These are phyloP conservation scores for Ganoderma boninense DNA, from an alignment of 1,284 basidiomycete genomes.

Conservation along the genomic window DNA sequence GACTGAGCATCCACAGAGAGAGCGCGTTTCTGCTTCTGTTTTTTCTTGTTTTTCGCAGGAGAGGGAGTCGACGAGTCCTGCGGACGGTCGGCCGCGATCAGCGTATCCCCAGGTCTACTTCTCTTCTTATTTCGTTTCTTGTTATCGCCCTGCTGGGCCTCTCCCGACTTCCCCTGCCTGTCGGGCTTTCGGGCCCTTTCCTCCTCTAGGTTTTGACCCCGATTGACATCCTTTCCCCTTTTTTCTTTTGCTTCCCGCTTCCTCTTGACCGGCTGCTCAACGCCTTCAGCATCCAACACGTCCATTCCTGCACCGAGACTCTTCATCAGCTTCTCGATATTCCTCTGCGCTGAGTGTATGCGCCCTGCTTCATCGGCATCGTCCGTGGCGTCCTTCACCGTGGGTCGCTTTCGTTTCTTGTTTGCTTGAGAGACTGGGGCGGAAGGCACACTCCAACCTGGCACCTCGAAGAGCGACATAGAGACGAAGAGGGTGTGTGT, in stretches of 20 bases:
- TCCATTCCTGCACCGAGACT: constrained; percentile 53
- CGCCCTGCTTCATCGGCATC: constrained; percentile 48
- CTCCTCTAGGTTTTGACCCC: constrained; percentile 11
- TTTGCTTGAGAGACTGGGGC: constrained; percentile 52
- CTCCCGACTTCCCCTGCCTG: constrained; percentile 35
- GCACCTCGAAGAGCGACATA: constrained; percentile 73
- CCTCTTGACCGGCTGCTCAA: constrained; percentile 20
- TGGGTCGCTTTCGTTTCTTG: constrained; percentile 75
- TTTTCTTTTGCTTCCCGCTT: constrained; percentile 28
- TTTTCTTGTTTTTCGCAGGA: constrained; percentile 23
- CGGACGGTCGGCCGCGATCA: not conserved
- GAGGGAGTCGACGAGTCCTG: not conserved
- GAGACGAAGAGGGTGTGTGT: not conserved
- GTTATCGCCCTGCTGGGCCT: constrained; percentile 49
- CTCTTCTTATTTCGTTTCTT: constrained; percentile 41
- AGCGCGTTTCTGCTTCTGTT: constrained; percentile 28
- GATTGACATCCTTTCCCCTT: constrained; percentile 10
- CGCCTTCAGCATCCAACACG: constrained; percentile 16
- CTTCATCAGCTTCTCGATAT: constrained; percentile 82
- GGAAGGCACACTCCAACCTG: constrained; percentile 71
- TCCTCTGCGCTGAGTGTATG: constrained; percentile 62
- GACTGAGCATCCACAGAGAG: constrained; percentile 9
- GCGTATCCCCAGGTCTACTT: constrained; percentile 7
- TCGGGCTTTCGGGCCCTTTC: constrained; percentile 34
- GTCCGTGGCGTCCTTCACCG: constrained; percentile 27